Percentiles rank a stretch among this genome's conserved stretches.
Conservation (phyloP, 192 early-diverging fungal species). For the Spizellomyces punctatus region DNA sequence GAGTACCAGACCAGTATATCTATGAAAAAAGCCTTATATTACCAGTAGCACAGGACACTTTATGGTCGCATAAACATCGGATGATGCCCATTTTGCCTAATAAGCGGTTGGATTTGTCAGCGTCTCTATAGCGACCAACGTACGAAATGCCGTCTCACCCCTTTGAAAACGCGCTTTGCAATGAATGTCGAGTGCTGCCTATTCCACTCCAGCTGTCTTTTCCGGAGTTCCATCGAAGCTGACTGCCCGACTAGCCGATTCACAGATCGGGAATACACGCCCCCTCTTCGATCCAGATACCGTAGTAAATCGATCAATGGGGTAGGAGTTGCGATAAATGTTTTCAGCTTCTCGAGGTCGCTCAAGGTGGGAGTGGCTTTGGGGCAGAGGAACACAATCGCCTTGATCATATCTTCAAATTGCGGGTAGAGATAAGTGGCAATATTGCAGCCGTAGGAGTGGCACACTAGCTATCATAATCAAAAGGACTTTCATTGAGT, state of each 20-base stretch:
- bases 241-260: slow-evolving; percentile 13
- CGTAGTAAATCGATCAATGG: slow-evolving; percentile 20
- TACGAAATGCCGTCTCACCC: background rate
- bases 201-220: slow-evolving; percentile 30
- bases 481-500: background rate
- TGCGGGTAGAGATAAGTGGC: slow-evolving; percentile 8
- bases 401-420: slow-evolving; percentile 6
- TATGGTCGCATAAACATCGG: slow-evolving; percentile 12
- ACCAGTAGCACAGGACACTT: slow-evolving; percentile 30
- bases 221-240: slow-evolving; percentile 10
- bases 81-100: slow-evolving; percentile 22
- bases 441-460: slow-evolving; percentile 35
- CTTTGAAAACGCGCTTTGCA: slow-evolving; percentile 26
- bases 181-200: slow-evolving; percentile 6
- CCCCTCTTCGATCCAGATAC: slow-evolving; percentile 26
- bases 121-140: background rate
- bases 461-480: slow-evolving; percentile 26
- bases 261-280: slow-evolving; percentile 25
- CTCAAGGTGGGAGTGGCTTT: slow-evolving; percentile 20
- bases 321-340: slow-evolving; percentile 21
- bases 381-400: slow-evolving; percentile 30
- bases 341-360: slow-evolving; percentile 8
- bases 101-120: background rate
- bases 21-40: background rate
- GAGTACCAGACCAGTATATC: background rate